phyloP scores from a whole-genome alignment of 169 alveolate species.

The Plasmodium inui region DNA sequence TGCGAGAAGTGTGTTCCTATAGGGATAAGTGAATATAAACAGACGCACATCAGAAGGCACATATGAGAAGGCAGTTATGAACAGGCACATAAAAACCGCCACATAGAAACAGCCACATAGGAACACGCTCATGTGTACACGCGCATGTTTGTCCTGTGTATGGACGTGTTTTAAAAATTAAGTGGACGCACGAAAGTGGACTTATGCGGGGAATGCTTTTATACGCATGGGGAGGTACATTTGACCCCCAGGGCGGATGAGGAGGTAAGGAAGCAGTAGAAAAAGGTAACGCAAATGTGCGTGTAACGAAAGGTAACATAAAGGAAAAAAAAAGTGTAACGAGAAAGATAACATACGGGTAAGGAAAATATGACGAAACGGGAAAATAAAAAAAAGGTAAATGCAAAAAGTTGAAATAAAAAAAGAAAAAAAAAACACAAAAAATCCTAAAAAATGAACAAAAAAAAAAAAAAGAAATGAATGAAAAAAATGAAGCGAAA shows the following conservation, averaged over 20 bases:
- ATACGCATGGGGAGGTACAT: background rate
- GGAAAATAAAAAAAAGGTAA: background rate
- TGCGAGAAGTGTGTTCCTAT: background rate
- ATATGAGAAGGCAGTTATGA: background rate
- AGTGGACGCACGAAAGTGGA: background rate
- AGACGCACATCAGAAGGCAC: background rate
- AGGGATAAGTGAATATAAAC: background rate
- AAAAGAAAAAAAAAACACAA: background rate
- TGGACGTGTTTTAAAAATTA: background rate
- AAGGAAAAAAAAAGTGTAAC: background rate
- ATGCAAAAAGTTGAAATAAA: background rate
- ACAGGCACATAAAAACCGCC: background rate
- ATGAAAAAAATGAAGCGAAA: background rate
- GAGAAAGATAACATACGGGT: background rate
- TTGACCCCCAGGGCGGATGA: background rate
- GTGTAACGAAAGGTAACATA: background rate
- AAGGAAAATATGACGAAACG: background rate
- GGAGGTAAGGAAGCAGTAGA: background rate
- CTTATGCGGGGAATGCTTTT: background rate
- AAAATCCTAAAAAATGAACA: background rate
- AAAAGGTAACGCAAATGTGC: background rate
- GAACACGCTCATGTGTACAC: background rate
- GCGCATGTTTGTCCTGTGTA: background rate
- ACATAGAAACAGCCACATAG: background rate
- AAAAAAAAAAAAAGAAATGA: background rate